Evolutionary conservation across 2,329 filamentous ascomycete species (phyloP), one percentile per base, ranked within the genome.

Genomic region (Hypoxylon sp.): DNA sequence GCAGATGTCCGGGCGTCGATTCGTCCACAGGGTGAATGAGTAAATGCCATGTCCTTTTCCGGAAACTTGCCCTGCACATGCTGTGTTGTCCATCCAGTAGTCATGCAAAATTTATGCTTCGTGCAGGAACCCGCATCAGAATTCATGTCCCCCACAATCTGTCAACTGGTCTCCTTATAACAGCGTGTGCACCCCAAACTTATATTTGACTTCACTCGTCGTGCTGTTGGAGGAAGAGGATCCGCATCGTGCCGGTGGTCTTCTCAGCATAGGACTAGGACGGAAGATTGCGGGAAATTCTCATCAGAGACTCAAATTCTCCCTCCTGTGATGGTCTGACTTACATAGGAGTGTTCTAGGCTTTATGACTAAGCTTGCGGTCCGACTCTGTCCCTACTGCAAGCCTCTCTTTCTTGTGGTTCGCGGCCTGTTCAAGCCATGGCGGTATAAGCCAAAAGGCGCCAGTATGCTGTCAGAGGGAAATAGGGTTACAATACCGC

Each of bases 351-450:
- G 32, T 14, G 45, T 48, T 68, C 56, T 53, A 50, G 48, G 45
- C 23, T 32, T 25, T 56, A 60, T 66, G 63, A 63, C 66, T 63
- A 69, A 69, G 60, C 63, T 38, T 19, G 19, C 32, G 50, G 50
- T 13, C 50, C 50, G 23, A 45, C 32, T 43, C 48, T 51, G 6
- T 17, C 56, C 38, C 17, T 43, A 21, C 46, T 30, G 34, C 58
- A 57, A 65, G 55, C 58, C 62, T 66, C 45, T 23, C n/a, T 2
- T 23, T 21, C 36, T 17, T 3, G 14, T 67, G 60, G 67, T 69
- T 56, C 63, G 67, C 67, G 63, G 30, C 58, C 63, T 32, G 10
- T 38, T 58, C 66, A 63, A 63, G 38, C 63, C 63, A 61, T 59
- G 51, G 67, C 46, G 48, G 41, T 38, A 63, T 67, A 61, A 63